Evolutionary conservation across 2,329 filamentous ascomycete genomes (phyloP).

Genomic region (Penicillium sp.): DNA sequence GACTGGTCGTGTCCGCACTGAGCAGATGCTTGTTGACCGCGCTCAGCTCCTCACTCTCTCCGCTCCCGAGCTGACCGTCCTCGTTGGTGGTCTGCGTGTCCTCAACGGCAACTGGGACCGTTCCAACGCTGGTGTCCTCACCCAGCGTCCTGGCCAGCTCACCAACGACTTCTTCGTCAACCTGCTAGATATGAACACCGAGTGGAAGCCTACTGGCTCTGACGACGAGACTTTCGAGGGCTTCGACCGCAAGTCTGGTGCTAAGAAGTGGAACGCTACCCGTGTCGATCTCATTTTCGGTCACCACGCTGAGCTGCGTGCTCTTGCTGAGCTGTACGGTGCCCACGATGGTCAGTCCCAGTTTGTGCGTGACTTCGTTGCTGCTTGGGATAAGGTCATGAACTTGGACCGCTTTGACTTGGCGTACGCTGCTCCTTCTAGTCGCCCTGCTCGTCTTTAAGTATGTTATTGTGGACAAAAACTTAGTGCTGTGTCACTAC

Average conservation of each 20-base stretch:
- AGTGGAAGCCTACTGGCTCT: conserved; percentile 60
- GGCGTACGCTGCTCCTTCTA: conserved; percentile 10
- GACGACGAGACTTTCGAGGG: conserved; percentile 63
- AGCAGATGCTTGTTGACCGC: conserved; percentile 71
- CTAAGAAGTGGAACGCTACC: conserved; percentile 68
- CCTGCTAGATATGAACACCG: conserved; percentile 66
- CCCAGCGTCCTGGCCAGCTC: conserved; percentile 65
- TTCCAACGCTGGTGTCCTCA: conserved; percentile 67
- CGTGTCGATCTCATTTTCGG: conserved; percentile 71
- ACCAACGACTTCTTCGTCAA: conserved; percentile 84
- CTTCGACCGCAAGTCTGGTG: conserved; percentile 64
- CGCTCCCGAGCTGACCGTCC: conserved; percentile 68
- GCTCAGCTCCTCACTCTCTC: conserved; percentile 71
- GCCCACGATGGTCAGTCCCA: conserved; percentile 60
- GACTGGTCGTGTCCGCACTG: conserved; percentile 61
- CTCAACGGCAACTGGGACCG: conserved; percentile 72
- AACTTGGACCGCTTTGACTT: conserved; percentile 71
- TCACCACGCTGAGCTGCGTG: conserved; percentile 72
- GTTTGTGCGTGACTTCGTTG: conserved; percentile 71
- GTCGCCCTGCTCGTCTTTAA: conserved; percentile 18
- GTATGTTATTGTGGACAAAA: not conserved
- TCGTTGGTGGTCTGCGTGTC: conserved; percentile 71
- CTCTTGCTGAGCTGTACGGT: conserved; percentile 70
- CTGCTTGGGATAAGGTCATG: conserved; percentile 74
- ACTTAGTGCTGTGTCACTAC: not conserved